phyloP scores from a whole-genome alignment of 257 asterid species.

The Gentiana macrophylla region DNA sequence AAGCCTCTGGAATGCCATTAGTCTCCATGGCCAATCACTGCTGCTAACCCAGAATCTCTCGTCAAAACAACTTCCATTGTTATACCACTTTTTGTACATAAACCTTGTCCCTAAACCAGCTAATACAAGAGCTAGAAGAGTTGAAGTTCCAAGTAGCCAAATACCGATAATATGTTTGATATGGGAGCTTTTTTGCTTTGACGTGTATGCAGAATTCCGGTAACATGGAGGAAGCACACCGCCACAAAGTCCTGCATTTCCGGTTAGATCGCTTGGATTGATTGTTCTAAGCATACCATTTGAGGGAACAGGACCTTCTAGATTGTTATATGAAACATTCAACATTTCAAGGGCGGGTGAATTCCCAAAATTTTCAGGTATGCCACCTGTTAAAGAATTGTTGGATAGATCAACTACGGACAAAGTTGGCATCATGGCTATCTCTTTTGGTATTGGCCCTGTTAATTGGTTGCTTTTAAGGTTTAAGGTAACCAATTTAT shows the following conservation, averaged over 20 bases:
- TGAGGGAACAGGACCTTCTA: constrained; percentile 55
- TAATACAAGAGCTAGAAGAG: constrained; percentile 32
- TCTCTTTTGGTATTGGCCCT: constrained; percentile 44
- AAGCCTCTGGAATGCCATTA: constrained; percentile 77
- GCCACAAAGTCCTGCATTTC: constrained; percentile 61
- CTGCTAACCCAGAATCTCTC: constrained; percentile 32
- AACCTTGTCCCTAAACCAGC: constrained; percentile 31
- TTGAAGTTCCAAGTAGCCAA: constrained; percentile 48
- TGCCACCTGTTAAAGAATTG: constrained; percentile 60
- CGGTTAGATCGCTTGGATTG: constrained; percentile 48
- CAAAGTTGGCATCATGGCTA: constrained; percentile 53
- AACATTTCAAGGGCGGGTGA: constrained; percentile 66
- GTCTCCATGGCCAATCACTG: constrained; percentile 72
- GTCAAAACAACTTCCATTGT: constrained; percentile 41
- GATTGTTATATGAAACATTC: constrained; percentile 52
- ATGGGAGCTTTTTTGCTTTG: constrained; percentile 24
- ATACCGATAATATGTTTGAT: constrained; percentile 39
- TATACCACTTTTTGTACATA: constrained; percentile 36
- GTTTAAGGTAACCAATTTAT: constrained; percentile 46
- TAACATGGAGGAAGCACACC: constrained; percentile 65
- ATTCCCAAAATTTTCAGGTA: constrained; percentile 61
- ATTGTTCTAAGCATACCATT: constrained; percentile 60
- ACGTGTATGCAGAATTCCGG: constrained; percentile 16
- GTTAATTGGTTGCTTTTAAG: constrained; percentile 40
- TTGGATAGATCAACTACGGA: constrained; percentile 60